These are phyloP conservation scores for Leccinum arenicola DNA, from an alignment of 768 basidiomycete genomes.

Conservation along the genomic window DNA sequence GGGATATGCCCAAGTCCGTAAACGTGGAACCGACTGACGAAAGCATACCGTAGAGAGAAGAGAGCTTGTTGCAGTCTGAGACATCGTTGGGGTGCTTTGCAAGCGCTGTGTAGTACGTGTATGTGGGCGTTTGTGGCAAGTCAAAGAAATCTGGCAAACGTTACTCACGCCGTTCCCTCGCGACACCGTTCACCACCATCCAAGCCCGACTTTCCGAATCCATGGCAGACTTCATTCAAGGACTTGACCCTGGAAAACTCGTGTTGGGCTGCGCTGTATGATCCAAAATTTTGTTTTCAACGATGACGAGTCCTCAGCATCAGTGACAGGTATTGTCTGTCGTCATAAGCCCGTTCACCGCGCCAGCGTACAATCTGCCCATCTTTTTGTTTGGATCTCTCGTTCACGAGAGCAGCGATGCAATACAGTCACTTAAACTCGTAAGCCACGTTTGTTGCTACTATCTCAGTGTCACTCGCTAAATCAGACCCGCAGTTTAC, in stretches of 20 bases:
- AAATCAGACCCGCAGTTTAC: slow-evolving; percentile 49
- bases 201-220: background rate
- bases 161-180: slow-evolving; percentile 9
- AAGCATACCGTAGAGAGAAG: too few species aligned
- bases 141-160: background rate
- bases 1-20: too few species aligned
- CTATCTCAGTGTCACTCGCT: background rate
- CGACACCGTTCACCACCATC: background rate
- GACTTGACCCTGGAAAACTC: slow-evolving; percentile 70
- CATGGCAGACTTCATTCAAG: slow-evolving; percentile 66
- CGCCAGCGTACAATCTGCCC: slow-evolving; percentile 78
- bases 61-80: background rate
- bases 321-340: slow-evolving; percentile 57
- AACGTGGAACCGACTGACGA: too few species aligned
- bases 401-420: slow-evolving; percentile 67
- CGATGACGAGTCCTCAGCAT: background rate
- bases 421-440: slow-evolving; percentile 58
- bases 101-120: background rate
- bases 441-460: slow-evolving; percentile 34
- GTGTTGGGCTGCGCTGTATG: slow-evolving; percentile 61
- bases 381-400: slow-evolving; percentile 77
- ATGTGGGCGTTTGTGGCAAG: too few species aligned
- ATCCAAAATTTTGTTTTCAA: background rate
- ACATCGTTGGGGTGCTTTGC: background rate
- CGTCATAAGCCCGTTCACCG: slow-evolving; percentile 47